phyloP scores from a whole-genome alignment of 139 green algal genomes.

The Dunaliella primolecta region DNA sequence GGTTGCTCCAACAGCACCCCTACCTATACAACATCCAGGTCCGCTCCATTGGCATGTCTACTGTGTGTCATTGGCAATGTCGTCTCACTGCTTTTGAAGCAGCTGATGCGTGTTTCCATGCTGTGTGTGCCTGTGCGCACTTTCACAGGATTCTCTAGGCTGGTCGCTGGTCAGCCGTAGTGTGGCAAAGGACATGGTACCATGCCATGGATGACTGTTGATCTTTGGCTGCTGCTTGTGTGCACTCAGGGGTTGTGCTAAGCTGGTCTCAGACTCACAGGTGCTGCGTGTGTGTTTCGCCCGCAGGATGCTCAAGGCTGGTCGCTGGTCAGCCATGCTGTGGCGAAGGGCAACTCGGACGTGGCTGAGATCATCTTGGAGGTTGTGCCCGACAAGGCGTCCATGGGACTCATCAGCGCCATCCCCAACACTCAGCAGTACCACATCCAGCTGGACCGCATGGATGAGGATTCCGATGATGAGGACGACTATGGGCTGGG shows the following conservation, averaged over 20 bases:
- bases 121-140: too few relatives aligned
- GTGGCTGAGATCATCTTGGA: conserved; percentile 37
- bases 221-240: too few relatives aligned
- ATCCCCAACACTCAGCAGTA: conserved; percentile 30
- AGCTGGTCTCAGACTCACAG: conserved; percentile 29
- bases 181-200: too few relatives aligned
- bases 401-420: conserved; percentile 40
- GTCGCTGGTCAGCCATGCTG: conserved; percentile 35
- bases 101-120: too few relatives aligned
- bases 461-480: conserved; percentile 6
- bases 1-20: conserved; percentile 20
- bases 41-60: background rate
- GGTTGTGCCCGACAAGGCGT: background rate
- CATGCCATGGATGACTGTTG: too few relatives aligned
- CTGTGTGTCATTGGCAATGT: too few relatives aligned
- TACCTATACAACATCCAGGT: conserved; percentile 37
- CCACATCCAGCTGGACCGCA: background rate
- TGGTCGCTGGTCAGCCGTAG: too few relatives aligned
- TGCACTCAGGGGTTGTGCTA: conserved; percentile 23
- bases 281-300: background rate
- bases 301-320: conserved; percentile 38
- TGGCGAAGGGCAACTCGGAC: conserved; percentile 37
- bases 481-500: background rate
- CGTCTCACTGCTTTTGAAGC: too few relatives aligned
- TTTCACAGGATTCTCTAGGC: too few relatives aligned